Percentiles rank a stretch among this genome's conserved stretches.
These are phyloP conservation scores for Hypomontagnella submonticulosa DNA, from an alignment of 495 filamentous ascomycete genomes.

Conservation along the genomic window DNA sequence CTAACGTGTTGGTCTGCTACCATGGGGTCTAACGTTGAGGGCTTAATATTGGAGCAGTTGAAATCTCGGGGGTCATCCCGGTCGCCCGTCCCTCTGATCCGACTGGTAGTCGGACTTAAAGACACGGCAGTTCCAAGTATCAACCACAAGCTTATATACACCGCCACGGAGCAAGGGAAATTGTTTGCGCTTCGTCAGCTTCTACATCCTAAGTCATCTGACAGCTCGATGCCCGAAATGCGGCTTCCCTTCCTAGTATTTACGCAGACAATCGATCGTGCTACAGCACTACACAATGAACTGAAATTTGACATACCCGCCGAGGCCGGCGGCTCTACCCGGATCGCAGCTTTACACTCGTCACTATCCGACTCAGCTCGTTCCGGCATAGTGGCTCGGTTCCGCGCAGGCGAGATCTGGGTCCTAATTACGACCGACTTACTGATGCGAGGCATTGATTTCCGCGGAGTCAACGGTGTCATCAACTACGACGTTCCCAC, in stretches of 20 bases:
- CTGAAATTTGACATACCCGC: slow-evolving; percentile 93
- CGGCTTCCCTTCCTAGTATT: slow-evolving; percentile 93
- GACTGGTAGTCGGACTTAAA: slow-evolving; percentile 92
- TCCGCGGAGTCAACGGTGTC: slow-evolving; percentile 90
- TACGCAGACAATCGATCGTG: slow-evolving; percentile 91
- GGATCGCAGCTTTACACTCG: slow-evolving; percentile 91
- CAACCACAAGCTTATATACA: slow-evolving; percentile 86
- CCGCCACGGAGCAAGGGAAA: slow-evolving; percentile 92
- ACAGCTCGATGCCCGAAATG: slow-evolving; percentile 68
- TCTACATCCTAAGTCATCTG: slow-evolving; percentile 77
- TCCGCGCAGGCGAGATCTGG: slow-evolving; percentile 94
- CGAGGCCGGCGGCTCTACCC: slow-evolving; percentile 83
- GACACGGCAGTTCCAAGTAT: slow-evolving; percentile 95
- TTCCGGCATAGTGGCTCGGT: slow-evolving; percentile 83
- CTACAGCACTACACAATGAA: slow-evolving; percentile 86
- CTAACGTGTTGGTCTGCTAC: slow-evolving; percentile 94
- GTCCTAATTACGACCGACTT: slow-evolving; percentile 95
- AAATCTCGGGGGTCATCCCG: slow-evolving; percentile 65
- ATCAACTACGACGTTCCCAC: slow-evolving; percentile 97
- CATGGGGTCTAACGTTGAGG: slow-evolving; percentile 92
- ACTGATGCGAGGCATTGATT: slow-evolving; percentile 90
- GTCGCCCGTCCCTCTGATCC: slow-evolving; percentile 67
- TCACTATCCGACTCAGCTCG: slow-evolving; percentile 81
- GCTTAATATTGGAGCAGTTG: slow-evolving; percentile 66
- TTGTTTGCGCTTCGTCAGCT: slow-evolving; percentile 91